Conservation (phyloP, 1,284 basidiomycete genomes). For the Ceratobasidium sp. region DNA sequence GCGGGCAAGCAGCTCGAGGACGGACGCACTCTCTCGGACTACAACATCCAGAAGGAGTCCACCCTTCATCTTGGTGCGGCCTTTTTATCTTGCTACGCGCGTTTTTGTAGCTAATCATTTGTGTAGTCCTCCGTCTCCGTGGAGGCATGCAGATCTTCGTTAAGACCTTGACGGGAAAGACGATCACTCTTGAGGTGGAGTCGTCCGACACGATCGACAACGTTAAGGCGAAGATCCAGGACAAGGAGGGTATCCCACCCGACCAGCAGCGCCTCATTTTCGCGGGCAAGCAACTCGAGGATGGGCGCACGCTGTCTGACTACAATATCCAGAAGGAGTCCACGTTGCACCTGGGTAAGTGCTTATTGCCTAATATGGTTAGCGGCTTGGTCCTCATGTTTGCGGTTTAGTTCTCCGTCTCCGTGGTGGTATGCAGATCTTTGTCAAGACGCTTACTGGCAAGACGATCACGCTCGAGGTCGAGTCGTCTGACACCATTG, state of each 20-base stretch:
- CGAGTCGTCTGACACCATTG: conserved; percentile 66
- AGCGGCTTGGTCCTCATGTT: conserved; percentile 44
- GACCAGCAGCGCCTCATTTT: conserved; percentile 62
- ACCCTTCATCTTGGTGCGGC: conserved; percentile 84
- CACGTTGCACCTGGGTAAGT: conserved; percentile 56
- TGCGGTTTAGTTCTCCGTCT: conserved; percentile 61
- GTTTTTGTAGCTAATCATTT: conserved; percentile 49
- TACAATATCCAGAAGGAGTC: conserved; percentile 59
- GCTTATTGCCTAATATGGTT: conserved; percentile 52
- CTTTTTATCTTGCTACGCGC: conserved; percentile 42
- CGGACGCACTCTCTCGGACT: conserved; percentile 88
- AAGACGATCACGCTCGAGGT: conserved; percentile 71
- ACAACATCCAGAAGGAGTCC: conserved; percentile 95
- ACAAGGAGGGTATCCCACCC: conserved; percentile 60
- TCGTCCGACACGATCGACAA: conserved; percentile 68
- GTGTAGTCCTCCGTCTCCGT: conserved; percentile 60
- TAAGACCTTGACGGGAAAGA: conserved; percentile 62
- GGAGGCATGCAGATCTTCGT: conserved; percentile 62
- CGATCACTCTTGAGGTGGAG: conserved; percentile 61
- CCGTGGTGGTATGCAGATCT: conserved; percentile 62
- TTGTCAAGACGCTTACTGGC: conserved; percentile 64
- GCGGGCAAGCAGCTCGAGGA: conserved; percentile 98
- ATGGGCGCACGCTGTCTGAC: conserved; percentile 56
- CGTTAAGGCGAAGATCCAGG: conserved; percentile 63
- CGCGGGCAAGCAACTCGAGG: conserved; percentile 56